phyloP scores from a whole-genome alignment of 2,329 filamentous ascomycete species.

The Colletotrichum abscissum region DNA sequence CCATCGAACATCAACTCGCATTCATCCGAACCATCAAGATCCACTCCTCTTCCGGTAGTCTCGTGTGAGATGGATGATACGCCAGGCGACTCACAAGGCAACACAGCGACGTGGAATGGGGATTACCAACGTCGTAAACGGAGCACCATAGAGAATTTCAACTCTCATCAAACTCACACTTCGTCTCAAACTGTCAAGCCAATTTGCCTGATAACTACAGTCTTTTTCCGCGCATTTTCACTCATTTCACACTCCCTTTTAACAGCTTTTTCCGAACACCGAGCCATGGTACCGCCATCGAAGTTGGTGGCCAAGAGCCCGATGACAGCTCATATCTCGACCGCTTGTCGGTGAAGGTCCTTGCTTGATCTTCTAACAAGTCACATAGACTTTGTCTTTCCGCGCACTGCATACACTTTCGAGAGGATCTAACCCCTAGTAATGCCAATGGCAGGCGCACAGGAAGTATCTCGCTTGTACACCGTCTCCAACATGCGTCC shows the following conservation, averaged over 20 bases:
- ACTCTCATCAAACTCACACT: not conserved
- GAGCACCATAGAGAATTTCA: not conserved
- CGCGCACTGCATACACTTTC: not conserved
- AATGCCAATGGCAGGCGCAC: not conserved
- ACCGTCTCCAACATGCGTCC: conserved; percentile 5
- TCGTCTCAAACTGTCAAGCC: not conserved
- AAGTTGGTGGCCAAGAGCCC: not conserved
- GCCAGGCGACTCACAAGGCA: not conserved
- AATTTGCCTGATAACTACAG: not conserved
- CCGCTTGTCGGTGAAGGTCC: conserved; percentile 9
- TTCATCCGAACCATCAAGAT: conserved; percentile 7
- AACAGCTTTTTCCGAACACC: conserved; percentile 8
- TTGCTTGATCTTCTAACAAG: not conserved
- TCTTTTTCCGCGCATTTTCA: not conserved
- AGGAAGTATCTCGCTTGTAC: conserved; percentile 12
- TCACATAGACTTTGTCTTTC: not conserved
- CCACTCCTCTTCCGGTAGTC: not conserved
- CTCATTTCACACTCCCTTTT: not conserved
- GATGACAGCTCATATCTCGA: conserved; percentile 25
- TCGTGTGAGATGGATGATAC: not conserved
- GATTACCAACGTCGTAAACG: not conserved
- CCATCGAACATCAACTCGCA: not conserved
- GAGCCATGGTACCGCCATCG: conserved; percentile 8
- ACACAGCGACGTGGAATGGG: too few species aligned
- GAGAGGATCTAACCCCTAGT: conserved; percentile 12